Conservation (phyloP, 2,329 filamentous ascomycete genomes). For the Pseudogymnoascus sp. region DNA sequence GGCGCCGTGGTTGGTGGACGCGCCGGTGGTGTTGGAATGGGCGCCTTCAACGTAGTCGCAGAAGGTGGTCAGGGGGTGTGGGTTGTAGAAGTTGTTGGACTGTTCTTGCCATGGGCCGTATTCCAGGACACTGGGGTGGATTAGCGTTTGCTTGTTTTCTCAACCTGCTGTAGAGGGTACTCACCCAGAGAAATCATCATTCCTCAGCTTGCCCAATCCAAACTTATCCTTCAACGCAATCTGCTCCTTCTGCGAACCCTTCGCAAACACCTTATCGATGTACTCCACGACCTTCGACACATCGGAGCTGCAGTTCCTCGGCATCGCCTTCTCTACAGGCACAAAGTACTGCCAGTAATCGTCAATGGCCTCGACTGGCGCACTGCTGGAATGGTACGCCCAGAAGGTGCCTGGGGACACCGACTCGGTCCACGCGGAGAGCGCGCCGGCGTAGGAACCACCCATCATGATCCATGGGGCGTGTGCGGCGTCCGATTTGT, state of each 20-base stretch:
- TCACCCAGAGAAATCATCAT: slow-evolving; percentile 30
- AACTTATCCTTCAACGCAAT: slow-evolving; percentile 42
- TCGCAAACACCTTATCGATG: slow-evolving; percentile 40
- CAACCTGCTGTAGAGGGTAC: slow-evolving; percentile 5
- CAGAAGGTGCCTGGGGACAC: slow-evolving; percentile 47
- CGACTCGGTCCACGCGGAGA: slow-evolving; percentile 47
- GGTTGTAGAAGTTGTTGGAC: slow-evolving; percentile 38
- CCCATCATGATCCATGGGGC: slow-evolving; percentile 49
- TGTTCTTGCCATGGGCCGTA: slow-evolving; percentile 53
- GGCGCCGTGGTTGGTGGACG: background rate
- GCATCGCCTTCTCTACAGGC: slow-evolving; percentile 49
- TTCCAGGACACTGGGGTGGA: slow-evolving; percentile 35
- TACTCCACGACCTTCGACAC: slow-evolving; percentile 42
- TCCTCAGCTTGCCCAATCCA: slow-evolving; percentile 38
- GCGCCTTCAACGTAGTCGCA: slow-evolving; percentile 30
- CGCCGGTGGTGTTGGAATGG: too few relatives aligned
- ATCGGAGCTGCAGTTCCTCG: slow-evolving; percentile 48
- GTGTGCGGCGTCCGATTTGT: slow-evolving; percentile 39
- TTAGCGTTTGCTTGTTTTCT: background rate
- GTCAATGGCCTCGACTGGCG: slow-evolving; percentile 44
- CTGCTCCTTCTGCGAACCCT: slow-evolving; percentile 35
- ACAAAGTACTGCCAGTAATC: slow-evolving; percentile 52
- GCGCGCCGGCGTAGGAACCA: slow-evolving; percentile 47
- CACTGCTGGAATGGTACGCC: slow-evolving; percentile 50
- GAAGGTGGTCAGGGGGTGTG: slow-evolving; percentile 40